These are phyloP conservation scores for Leucocoprinus sp. DNA, from an alignment of 768 basidiomycete species.

Conservation along the genomic window DNA sequence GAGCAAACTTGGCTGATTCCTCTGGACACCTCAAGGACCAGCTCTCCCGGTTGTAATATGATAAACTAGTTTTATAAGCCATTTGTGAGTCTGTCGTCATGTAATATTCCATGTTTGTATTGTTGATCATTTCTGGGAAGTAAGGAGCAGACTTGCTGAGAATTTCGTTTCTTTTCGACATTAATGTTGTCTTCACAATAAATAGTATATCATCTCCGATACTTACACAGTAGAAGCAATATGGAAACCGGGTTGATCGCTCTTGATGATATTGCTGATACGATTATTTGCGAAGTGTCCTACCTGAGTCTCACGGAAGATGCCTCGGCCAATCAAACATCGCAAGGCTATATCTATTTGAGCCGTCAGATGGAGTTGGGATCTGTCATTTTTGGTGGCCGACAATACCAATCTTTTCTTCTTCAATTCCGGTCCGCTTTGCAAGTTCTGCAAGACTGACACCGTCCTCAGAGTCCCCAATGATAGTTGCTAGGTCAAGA, in stretches of 20 bases:
- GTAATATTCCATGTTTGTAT: constrained; percentile 25
- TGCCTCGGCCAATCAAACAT: constrained; percentile 27
- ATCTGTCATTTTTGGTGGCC: not conserved
- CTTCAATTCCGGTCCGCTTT: constrained; percentile 25
- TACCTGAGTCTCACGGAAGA: constrained; percentile 28
- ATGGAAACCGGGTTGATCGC: constrained; percentile 26
- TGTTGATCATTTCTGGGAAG: constrained; percentile 27
- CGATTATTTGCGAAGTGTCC: constrained; percentile 31
- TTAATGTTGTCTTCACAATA: not conserved
- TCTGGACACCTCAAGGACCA: constrained; percentile 31
- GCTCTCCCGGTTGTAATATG: constrained; percentile 27
- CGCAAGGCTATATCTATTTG: constrained; percentile 25
- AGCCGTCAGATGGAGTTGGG: not conserved
- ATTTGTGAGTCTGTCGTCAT: constrained; percentile 28
- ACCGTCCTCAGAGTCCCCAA: constrained; percentile 28
- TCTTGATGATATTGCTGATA: constrained; percentile 27
- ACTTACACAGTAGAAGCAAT: constrained; percentile 29
- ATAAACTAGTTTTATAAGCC: constrained; percentile 26
- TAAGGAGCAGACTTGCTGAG: constrained; percentile 25
- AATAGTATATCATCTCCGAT: not conserved
- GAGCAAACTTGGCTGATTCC: constrained; percentile 27
- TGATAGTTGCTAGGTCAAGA: constrained; percentile 24
- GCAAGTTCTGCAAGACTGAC: constrained; percentile 25
- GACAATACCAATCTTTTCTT: constrained; percentile 24
- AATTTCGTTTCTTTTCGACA: constrained; percentile 24